Conservation (phyloP, 257 asterid species). For the Rubia yunnanensis region DNA sequence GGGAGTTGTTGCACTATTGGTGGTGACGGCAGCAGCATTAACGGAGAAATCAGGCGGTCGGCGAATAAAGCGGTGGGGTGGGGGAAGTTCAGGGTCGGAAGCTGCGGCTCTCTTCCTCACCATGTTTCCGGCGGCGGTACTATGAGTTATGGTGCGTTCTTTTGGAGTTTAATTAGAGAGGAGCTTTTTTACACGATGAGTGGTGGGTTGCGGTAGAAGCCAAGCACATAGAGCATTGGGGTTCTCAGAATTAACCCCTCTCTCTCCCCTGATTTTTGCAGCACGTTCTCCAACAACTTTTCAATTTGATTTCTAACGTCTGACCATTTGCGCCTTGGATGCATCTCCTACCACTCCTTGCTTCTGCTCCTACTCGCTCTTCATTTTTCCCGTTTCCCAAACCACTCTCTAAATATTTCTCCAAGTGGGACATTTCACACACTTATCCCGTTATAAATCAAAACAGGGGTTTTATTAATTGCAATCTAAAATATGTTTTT, state of each 20-base stretch:
- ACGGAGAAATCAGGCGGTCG: conserved; percentile 26
- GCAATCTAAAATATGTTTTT: too few species aligned
- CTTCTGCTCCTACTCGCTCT: not conserved
- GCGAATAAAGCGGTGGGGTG: conserved; percentile 37
- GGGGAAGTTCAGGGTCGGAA: conserved; percentile 64
- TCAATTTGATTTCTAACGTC: not conserved
- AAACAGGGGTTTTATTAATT: too few species aligned
- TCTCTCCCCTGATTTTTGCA: conserved; percentile 15
- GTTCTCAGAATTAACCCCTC: too few species aligned
- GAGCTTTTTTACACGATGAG: conserved; percentile 10
- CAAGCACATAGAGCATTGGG: conserved; percentile 68
- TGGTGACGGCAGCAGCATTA: not conserved
- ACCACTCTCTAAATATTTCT: too few species aligned
- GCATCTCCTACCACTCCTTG: conserved; percentile 11
- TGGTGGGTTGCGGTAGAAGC: conserved; percentile 26
- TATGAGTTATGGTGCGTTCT: too few species aligned
- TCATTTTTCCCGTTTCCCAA: too few species aligned
- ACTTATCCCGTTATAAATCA: too few species aligned
- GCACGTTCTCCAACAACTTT: conserved; percentile 18
- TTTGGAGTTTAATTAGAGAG: not conserved
- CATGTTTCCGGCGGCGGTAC: conserved; percentile 25
- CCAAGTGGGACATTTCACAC: too few species aligned
- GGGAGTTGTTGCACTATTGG: not conserved
- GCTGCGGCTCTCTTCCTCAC: conserved; percentile 82
- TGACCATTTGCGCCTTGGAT: conserved; percentile 29